These are phyloP conservation scores for Picea mariana DNA, from an alignment of 83 land plant genomes.

Conservation along the genomic window DNA sequence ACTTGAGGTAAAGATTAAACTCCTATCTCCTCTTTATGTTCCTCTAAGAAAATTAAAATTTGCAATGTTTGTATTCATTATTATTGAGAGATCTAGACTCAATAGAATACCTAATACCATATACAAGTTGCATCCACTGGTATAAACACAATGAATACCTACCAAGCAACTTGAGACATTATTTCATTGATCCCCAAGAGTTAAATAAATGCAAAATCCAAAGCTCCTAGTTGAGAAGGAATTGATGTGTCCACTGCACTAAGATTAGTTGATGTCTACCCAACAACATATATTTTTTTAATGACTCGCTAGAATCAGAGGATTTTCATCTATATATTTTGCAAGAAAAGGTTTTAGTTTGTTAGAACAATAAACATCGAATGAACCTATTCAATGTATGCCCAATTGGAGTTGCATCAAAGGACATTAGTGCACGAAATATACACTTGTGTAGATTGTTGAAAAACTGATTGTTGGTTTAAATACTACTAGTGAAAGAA, in stretches of 20 bases:
- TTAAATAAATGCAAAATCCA: constrained; percentile 17
- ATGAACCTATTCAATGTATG: constrained; percentile 72
- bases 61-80: neutral
- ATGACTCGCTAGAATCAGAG: neutral
- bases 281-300: neutral
- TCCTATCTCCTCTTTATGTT: neutral
- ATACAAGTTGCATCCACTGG: constrained; percentile 11
- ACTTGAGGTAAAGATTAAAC: neutral
- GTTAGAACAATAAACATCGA: neutral
- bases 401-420: constrained; percentile 86
- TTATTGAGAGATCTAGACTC: neutral
- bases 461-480: constrained; percentile 63
- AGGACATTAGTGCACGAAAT: constrained; percentile 83
- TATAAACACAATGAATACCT: constrained; percentile 19
- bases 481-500: constrained; percentile 53
- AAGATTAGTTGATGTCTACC: constrained; percentile 24
- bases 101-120: constrained; percentile 21
- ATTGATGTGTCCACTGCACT: constrained; percentile 11
- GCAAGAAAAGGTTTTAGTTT: no score
- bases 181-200: constrained; percentile 18
- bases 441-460: constrained; percentile 45
- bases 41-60: neutral
- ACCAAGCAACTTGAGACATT: constrained; percentile 26
- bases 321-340: neutral
- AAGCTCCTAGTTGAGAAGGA: neutral